Conservation (phyloP, 2,329 filamentous ascomycete genomes). For the Clonostachys byssicola region DNA sequence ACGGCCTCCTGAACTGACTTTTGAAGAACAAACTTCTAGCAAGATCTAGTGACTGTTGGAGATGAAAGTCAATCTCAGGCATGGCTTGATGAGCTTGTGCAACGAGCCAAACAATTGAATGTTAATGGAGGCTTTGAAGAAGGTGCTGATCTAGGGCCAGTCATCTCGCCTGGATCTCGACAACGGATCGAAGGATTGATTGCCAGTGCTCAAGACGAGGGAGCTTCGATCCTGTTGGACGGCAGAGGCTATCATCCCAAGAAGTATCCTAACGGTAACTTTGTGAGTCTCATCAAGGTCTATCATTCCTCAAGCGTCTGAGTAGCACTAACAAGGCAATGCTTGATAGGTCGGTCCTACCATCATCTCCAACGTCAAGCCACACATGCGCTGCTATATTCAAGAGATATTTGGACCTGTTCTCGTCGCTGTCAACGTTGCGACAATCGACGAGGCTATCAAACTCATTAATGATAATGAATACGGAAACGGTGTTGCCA, state of each 20-base stretch:
- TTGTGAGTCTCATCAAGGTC: no score
- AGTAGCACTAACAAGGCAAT: no score
- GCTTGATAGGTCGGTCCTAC: slow-evolving; percentile 61
- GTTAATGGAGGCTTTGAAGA: slow-evolving; percentile 73
- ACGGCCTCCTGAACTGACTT: no score
- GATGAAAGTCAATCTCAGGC: no score
- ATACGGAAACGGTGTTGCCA: slow-evolving; percentile 81
- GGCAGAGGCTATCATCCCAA: slow-evolving; percentile 64
- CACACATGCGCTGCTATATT: slow-evolving; percentile 61
- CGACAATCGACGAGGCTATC: slow-evolving; percentile 75
- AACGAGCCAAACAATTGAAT: slow-evolving; percentile 63
- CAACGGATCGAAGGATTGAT: slow-evolving; percentile 68
- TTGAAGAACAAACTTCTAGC: no score
- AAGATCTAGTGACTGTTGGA: no score
- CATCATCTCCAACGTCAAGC: slow-evolving; percentile 31
- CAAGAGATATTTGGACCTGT: slow-evolving; percentile 87
- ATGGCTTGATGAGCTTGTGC: slow-evolving; percentile 77
- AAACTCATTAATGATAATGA: slow-evolving; percentile 80
- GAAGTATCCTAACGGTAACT: slow-evolving; percentile 76
- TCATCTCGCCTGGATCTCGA: slow-evolving; percentile 69
- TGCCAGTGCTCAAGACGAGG: slow-evolving; percentile 19
- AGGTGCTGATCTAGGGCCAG: slow-evolving; percentile 68
- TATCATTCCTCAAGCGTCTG: no score
- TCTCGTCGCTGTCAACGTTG: slow-evolving; percentile 73
- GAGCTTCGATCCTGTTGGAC: slow-evolving; percentile 61